A percentile compares a stretch with the other conserved stretches of the same genome.
Conservation (phyloP, 1,284 basidiomycete species). For the Neonothopanus nambi region DNA sequence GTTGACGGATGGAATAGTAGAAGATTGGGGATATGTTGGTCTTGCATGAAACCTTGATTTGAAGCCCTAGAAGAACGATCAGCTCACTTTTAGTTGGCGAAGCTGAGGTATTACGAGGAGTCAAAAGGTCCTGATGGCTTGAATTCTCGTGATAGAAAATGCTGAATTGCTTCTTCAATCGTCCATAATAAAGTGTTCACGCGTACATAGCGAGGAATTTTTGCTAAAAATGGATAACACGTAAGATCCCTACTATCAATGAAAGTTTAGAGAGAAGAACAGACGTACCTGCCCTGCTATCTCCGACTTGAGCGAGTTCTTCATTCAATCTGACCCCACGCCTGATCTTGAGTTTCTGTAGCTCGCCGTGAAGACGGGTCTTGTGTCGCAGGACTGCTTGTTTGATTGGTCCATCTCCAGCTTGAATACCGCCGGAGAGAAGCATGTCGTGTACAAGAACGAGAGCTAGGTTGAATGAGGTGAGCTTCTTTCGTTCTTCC, state of each 20-base stretch:
- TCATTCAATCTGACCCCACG: slow-evolving; percentile 64
- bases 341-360: slow-evolving; percentile 83
- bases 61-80: not conserved
- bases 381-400: slow-evolving; percentile 83
- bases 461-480: slow-evolving; percentile 71
- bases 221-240: slow-evolving; percentile 39
- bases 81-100: not conserved
- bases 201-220: slow-evolving; percentile 83
- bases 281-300: slow-evolving; percentile 60
- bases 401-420: slow-evolving; percentile 85
- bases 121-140: slow-evolving; percentile 49
- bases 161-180: slow-evolving; percentile 54
- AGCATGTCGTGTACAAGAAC: slow-evolving; percentile 89
- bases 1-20: slow-evolving; percentile 72
- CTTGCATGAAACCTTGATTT: slow-evolving; percentile 66
- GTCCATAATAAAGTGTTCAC: slow-evolving; percentile 79
- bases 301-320: slow-evolving; percentile 65
- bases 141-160: slow-evolving; percentile 58
- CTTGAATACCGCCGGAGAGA: slow-evolving; percentile 80
- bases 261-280: slow-evolving; percentile 2
- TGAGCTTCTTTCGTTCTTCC: slow-evolving; percentile 75
- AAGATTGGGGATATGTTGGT: slow-evolving; percentile 81
- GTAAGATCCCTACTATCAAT: slow-evolving; percentile 4
- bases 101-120: slow-evolving; percentile 41
- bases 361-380: slow-evolving; percentile 83